Percentiles rank a stretch among this genome's conserved stretches.
Evolutionary conservation across 2,329 filamentous ascomycete species (phyloP).

Genomic region (Arthrobotrys entomopaga): DNA sequence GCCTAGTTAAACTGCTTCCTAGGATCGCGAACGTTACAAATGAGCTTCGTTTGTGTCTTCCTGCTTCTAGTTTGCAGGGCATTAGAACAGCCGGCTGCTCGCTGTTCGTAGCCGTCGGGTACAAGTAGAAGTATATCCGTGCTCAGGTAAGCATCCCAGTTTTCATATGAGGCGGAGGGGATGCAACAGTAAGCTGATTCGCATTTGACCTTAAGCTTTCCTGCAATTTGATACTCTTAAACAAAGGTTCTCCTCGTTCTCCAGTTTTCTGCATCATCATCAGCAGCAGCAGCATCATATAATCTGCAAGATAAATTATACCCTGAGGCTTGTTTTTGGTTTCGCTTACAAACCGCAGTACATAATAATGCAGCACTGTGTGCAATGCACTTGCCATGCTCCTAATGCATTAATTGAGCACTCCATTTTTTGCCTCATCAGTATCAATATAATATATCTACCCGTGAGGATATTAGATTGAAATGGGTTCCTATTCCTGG

Average conservation of each 20-base stretch:
- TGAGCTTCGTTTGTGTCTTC: slow-evolving; percentile 16
- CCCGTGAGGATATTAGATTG: slow-evolving; percentile 13
- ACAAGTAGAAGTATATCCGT: slow-evolving; percentile 37
- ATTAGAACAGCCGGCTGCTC: slow-evolving; percentile 26
- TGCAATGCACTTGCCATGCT: slow-evolving; percentile 53
- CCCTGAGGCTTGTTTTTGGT: slow-evolving; percentile 28
- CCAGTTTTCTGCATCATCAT: slow-evolving; percentile 43
- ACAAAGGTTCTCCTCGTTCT: slow-evolving; percentile 24
- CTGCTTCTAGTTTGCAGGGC: slow-evolving; percentile 15
- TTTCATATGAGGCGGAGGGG: slow-evolving; percentile 41
- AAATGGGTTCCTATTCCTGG: slow-evolving; percentile 38
- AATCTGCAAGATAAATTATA: slow-evolving; percentile 47
- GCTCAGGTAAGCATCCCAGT: slow-evolving; percentile 39
- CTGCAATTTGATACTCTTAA: slow-evolving; percentile 39
- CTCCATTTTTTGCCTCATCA: slow-evolving; percentile 21
- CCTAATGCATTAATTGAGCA: slow-evolving; percentile 32
- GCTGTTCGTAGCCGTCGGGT: slow-evolving; percentile 30
- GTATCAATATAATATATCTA: not conserved
- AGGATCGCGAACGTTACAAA: slow-evolving; percentile 38
- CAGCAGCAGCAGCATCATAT: no score
- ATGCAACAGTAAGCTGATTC: slow-evolving; percentile 55
- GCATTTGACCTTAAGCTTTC: slow-evolving; percentile 31
- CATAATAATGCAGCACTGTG: slow-evolving; percentile 30
- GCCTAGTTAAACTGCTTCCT: not conserved
- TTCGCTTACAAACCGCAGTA: slow-evolving; percentile 54